A percentile compares a stretch with the other conserved stretches of the same genome.
phyloP scores from a whole-genome alignment of 306 rosid species.

The Cyclanthera cordifolia region DNA sequence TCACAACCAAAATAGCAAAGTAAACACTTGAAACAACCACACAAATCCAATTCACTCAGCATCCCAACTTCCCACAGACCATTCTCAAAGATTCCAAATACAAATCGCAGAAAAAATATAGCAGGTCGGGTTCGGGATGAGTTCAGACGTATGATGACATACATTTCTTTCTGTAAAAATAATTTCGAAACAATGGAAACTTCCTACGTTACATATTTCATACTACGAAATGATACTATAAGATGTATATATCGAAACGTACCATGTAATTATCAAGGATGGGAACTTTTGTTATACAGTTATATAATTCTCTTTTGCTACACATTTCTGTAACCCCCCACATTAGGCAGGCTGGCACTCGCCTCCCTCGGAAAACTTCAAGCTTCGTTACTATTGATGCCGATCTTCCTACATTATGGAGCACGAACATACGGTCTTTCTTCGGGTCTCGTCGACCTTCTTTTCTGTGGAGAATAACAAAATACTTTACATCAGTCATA shows the following conservation, averaged over 20 bases:
- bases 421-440: slow-evolving; percentile 62
- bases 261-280: slow-evolving; percentile 31
- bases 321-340: slow-evolving; percentile 27
- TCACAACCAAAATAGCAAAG: not conserved
- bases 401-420: slow-evolving; percentile 50
- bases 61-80: not conserved
- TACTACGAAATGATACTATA: slow-evolving; percentile 29
- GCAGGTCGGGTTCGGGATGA: not conserved
- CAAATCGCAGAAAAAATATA: not conserved
- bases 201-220: slow-evolving; percentile 27
- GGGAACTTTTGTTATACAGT: slow-evolving; percentile 30
- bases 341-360: slow-evolving; percentile 22
- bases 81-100: not conserved
- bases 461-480: slow-evolving; percentile 43
- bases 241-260: slow-evolving; percentile 14
- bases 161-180: slow-evolving; percentile 20
- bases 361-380: slow-evolving; percentile 27
- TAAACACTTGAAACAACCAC: not conserved
- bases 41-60: not conserved
- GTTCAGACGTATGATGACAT: slow-evolving; percentile 10
- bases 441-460: slow-evolving; percentile 55
- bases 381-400: slow-evolving; percentile 11
- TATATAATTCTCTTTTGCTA: slow-evolving; percentile 25
- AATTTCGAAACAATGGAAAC: slow-evolving; percentile 21
- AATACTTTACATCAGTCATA: slow-evolving; percentile 11